phyloP scores from a whole-genome alignment of 108 stramenopile genomes.

The Fragilaria radians region DNA sequence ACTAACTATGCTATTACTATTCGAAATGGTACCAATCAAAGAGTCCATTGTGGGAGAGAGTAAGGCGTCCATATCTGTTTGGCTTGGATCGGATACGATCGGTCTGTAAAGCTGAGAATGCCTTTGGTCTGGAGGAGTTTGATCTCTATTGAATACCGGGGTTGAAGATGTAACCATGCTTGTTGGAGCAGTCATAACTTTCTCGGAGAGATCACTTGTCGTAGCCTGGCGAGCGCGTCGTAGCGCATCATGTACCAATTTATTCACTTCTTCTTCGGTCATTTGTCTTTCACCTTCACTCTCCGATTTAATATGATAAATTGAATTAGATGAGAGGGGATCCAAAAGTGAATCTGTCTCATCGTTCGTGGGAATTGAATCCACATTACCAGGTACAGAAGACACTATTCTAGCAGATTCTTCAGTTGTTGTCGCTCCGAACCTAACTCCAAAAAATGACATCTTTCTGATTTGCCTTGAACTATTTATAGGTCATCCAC shows the following conservation, averaged over 20 bases:
- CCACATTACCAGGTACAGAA: not conserved
- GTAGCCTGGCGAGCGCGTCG: slow-evolving; percentile 48
- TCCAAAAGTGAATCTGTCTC: not conserved
- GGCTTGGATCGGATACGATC: not conserved
- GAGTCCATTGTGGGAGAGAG: not conserved
- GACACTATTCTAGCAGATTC: no score
- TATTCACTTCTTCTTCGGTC: slow-evolving; percentile 58
- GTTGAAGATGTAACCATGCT: slow-evolving; percentile 5
- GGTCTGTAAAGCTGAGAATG: not conserved
- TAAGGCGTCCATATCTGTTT: not conserved
- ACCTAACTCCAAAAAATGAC: not conserved
- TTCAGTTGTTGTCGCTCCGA: no score
- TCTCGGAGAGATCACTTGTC: slow-evolving; percentile 3
- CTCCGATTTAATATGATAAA: not conserved
- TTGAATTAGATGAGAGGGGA: no score
- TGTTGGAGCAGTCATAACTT: not conserved
- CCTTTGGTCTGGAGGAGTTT: not conserved
- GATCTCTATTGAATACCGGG: not conserved
- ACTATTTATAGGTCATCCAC: no score
- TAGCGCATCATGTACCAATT: slow-evolving; percentile 50
- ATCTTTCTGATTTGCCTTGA: no score
- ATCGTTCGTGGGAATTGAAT: not conserved
- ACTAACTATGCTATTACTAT: not conserved
- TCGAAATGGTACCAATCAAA: not conserved
- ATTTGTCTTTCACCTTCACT: slow-evolving; percentile 23